Base-by-base conservation (phyloP, 2,329 filamentous ascomycete species). In the Simplicillium aogashimaense region DNA sequence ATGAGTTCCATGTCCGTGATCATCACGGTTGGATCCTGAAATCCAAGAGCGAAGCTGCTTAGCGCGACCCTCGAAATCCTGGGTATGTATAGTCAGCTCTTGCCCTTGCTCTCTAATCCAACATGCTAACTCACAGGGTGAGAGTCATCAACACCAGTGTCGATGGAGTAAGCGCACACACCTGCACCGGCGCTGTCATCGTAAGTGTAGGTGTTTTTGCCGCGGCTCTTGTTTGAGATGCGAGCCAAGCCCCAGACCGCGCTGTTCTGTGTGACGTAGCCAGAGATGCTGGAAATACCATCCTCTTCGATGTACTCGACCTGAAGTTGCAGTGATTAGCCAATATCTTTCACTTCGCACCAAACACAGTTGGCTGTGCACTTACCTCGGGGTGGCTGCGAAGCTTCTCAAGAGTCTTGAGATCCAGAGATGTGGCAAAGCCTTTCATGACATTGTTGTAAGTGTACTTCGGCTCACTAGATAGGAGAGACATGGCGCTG, bases 141-240 rank as follows among this genome's bases (percentile, higher is more conserved):
- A 64, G 63, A 6, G 63, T 66, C 40, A 67, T 32, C 30, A 4
- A 32, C 15, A 15, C 30, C 30, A 32, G 13, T 32, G 30, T 32
- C 30, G 30, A 32, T 56, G 25, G 67, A 45, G 44, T 66, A 68
- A 32, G 57, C 51, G 39, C 57, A 65, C 11, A 37, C 44, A 15
- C 47, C 49, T 31, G 46, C 40, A 17, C 53, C 53, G 16, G 47
- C 47, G 4, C 34, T 39, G 7, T 33, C 30, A 31, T 52, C 47
- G 37, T 53, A 55, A 18, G 45, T 41, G 32, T 53, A 55, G 7
- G 12, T 15, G 15, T 32, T 15, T 13, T 7, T 32, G 15, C 30
- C 30, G 13, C 15, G 30, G 13, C 15, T 32, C 15, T 15, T 32
- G 30, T 32, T 13, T 7, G 30, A 32, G 13, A 32, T 32, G 36